Evolutionary conservation across 257 asterid genomes (phyloP), one percentile per base, ranked within the genome.

Genomic region (Solanum chmielewskii): DNA sequence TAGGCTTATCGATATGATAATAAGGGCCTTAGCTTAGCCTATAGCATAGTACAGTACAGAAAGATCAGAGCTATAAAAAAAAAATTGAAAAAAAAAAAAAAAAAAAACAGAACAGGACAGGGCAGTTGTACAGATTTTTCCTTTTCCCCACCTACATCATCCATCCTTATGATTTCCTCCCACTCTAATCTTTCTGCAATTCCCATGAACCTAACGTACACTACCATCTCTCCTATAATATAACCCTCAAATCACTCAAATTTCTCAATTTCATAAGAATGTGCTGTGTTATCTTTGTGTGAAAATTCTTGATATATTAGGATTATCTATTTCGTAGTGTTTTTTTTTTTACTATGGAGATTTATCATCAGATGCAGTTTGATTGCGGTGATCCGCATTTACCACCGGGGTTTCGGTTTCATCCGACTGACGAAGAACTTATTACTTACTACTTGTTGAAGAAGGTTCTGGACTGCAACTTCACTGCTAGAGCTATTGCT

Each of bases 371-470:
- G 16, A 89, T 68, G 31, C 91, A 87, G 70, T 71, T 71, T 2
- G 95, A 92, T 7, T 87, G 88, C 71, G 87, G 83, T 14, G 98
- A 95, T 16, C 87, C 93, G 0, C 88, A 91, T 59, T 84, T 96
- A 23, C 99, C 99, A 1, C 98, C 98, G 0, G 99, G 99, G 0
- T 96, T 93, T 91, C 71, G 99, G 13, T 96, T 96, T 78, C 99
- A 95, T 89, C 99, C 99, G 0, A 94, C 98, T 5, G 99, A 96
- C 59, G 99, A 96, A 88, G 99, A 96, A 44, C 94, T 96, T 13
- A 94, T 96, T 89, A 94, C 98, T 2, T 94, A 89, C 91, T 95
- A 95, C 91, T 95, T 96, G 1, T 92, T 96, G 52, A 96, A 93
- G 90, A 95, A 96, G 87, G 98, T 96, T 25, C 91, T 95, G 3